Conservation (phyloP, 768 basidiomycete genomes). For the Hortiboletus campestris region DNA sequence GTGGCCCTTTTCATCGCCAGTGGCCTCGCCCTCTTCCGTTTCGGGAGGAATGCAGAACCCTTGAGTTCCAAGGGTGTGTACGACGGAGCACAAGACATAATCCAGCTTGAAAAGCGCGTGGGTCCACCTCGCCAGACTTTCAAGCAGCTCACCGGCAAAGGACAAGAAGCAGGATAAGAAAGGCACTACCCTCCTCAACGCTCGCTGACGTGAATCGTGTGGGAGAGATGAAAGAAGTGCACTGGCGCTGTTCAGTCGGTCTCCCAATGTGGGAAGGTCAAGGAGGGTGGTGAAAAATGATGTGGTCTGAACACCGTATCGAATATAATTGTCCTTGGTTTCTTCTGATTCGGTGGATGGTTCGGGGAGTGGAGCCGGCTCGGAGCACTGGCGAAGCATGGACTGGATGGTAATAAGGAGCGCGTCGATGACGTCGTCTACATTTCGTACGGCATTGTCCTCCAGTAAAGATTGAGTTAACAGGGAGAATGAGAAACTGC, state of each 20-base stretch:
- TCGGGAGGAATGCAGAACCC: slow-evolving; percentile 95
- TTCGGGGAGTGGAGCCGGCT: slow-evolving; percentile 3
- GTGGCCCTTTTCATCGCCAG: slow-evolving; percentile 40
- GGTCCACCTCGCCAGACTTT: slow-evolving; percentile 59
- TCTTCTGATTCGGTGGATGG: slow-evolving; percentile 26
- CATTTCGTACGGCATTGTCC: slow-evolving; percentile 6
- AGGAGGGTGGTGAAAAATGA: slow-evolving; percentile 49
- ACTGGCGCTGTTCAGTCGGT: slow-evolving; percentile 42
- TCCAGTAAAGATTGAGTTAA: background rate
- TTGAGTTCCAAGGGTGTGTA: slow-evolving; percentile 71
- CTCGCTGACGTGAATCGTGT: slow-evolving; percentile 31
- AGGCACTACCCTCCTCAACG: slow-evolving; percentile 56
- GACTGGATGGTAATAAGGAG: slow-evolving; percentile 68
- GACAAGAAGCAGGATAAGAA: slow-evolving; percentile 68
- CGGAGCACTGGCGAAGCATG: slow-evolving; percentile 44
- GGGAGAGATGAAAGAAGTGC: slow-evolving; percentile 36
- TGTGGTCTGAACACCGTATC: slow-evolving; percentile 43
- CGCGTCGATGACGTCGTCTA: slow-evolving; percentile 52
- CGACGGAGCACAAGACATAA: slow-evolving; percentile 70
- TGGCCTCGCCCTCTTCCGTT: slow-evolving; percentile 51
- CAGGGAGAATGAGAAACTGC: slow-evolving; percentile 18
- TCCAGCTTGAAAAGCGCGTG: slow-evolving; percentile 82
- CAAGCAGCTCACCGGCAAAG: slow-evolving; percentile 58
- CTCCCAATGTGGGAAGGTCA: slow-evolving; percentile 43
- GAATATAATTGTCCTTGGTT: slow-evolving; percentile 49